Evolutionary conservation across 768 basidiomycete species (phyloP).

Genomic region (Pleurotus tuoliensis): DNA sequence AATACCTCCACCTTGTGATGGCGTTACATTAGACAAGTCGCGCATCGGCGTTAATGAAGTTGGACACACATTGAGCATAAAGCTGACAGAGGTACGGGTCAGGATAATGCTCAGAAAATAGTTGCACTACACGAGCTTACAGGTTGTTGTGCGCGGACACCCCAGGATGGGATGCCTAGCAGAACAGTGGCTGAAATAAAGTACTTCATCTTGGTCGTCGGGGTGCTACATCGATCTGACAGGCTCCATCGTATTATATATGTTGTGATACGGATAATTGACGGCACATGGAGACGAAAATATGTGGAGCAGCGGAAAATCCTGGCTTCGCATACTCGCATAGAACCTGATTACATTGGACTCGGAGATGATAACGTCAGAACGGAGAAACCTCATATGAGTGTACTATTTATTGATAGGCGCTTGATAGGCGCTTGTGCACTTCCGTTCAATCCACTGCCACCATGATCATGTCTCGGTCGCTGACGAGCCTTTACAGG

Average conservation of each 20-base stretch:
- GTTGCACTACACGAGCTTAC: slow-evolving; percentile 5
- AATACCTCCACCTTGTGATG: slow-evolving; percentile 17
- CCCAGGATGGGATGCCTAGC: slow-evolving; percentile 6
- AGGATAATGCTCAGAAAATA: neutral
- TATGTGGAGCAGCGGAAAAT: neutral
- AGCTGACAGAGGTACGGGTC: neutral
- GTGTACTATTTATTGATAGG: too few relatives aligned
- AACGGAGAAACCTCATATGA: neutral
- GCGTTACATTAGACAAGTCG: neutral
- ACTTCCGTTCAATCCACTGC: too few relatives aligned
- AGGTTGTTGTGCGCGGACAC: slow-evolving; percentile 18
- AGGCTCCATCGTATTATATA: neutral
- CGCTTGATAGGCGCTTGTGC: too few relatives aligned
- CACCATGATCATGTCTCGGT: slow-evolving; percentile 5
- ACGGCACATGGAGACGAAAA: neutral
- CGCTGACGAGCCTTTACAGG: slow-evolving; percentile 33
- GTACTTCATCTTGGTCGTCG: slow-evolving; percentile 11
- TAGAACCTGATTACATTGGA: neutral
- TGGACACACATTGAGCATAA: slow-evolving; percentile 18
- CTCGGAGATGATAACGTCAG: neutral
- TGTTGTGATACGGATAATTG: neutral
- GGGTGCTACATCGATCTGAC: neutral
- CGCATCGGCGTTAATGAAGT: neutral
- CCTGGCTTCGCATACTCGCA: neutral
- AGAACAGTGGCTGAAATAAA: slow-evolving; percentile 4